Evolutionary conservation across 371 early-diverging fungal species (phyloP).

Genomic region (Coemansia sp.): DNA sequence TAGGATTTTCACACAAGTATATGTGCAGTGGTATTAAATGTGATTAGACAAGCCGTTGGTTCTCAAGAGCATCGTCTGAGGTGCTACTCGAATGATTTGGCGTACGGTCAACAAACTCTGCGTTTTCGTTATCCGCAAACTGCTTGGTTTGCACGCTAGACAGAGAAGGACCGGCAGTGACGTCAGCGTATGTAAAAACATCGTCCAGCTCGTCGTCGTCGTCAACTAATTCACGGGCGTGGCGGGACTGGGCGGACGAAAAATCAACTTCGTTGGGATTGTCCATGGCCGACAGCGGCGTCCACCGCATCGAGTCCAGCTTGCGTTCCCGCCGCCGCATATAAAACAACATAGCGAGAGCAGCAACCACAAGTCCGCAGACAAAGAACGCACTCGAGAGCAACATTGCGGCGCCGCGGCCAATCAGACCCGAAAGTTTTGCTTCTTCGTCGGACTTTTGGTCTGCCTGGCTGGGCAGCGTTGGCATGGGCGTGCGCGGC

Average conservation of each 20-base stretch:
- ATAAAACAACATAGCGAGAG: slow-evolving; percentile 26
- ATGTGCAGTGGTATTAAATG: neutral
- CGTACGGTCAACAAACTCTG: slow-evolving; percentile 17
- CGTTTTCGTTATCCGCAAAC: slow-evolving; percentile 7
- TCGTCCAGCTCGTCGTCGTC: slow-evolving; percentile 13
- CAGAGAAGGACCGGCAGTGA: slow-evolving; percentile 4
- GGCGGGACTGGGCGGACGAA: neutral
- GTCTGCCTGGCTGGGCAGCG: neutral
- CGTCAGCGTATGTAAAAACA: slow-evolving; percentile 5
- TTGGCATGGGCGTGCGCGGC: neutral
- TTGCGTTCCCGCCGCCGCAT: slow-evolving; percentile 44
- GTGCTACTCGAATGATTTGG: slow-evolving; percentile 11
- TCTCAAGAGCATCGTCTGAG: slow-evolving; percentile 15
- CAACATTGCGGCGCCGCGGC: slow-evolving; percentile 6
- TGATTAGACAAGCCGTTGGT: slow-evolving; percentile 18
- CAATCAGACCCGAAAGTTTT: neutral
- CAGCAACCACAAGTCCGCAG: slow-evolving; percentile 21
- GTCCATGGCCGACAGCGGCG: slow-evolving; percentile 25
- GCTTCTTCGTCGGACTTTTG: neutral
- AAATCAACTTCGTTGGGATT: slow-evolving; percentile 19
- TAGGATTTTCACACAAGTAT: neutral
- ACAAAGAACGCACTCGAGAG: slow-evolving; percentile 25
- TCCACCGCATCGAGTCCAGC: slow-evolving; percentile 37
- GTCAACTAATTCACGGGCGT: neutral
- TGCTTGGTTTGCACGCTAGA: slow-evolving; percentile 3